Evolutionary conservation across 192 early-diverging fungal genomes (phyloP).

Genomic region (Gigaspora rosea): DNA sequence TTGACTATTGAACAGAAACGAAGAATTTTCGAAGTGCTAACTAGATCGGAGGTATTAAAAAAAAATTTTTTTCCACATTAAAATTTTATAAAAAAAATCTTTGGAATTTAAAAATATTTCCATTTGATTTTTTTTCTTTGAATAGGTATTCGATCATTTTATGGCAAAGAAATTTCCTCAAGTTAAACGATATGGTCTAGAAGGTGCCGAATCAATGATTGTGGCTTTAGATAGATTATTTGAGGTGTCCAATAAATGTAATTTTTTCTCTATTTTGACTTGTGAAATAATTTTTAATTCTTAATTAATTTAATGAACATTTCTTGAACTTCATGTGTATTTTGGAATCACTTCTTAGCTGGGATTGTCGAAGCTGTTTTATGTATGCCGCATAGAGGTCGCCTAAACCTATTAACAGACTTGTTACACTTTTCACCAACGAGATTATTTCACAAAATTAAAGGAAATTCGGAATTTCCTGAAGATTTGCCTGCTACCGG

Average conservation of each 20-base stretch:
- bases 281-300: not conserved
- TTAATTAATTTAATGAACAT: too few species aligned
- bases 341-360: conserved; percentile 43
- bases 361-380: conserved; percentile 84
- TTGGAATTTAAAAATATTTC: not conserved
- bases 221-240: conserved; percentile 88
- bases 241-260: conserved; percentile 62
- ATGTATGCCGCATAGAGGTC: conserved; percentile 96
- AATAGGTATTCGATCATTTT: conserved; percentile 92
- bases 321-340: not conserved
- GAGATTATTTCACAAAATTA: conserved; percentile 91
- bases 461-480: conserved; percentile 91
- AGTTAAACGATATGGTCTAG: conserved; percentile 94
- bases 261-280: not conserved
- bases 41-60: conserved; percentile 66
- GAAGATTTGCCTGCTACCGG: conserved; percentile 74
- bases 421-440: conserved; percentile 78
- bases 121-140: not conserved
- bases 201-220: conserved; percentile 97
- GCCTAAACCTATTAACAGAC: conserved; percentile 91
- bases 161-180: conserved; percentile 97
- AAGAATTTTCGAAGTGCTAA: conserved; percentile 75
- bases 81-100: not conserved
- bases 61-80: not conserved
- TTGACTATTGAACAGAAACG: conserved; percentile 65